These are phyloP conservation scores for Inga oerstediana DNA, from an alignment of 306 rosid genomes.

Conservation along the genomic window DNA sequence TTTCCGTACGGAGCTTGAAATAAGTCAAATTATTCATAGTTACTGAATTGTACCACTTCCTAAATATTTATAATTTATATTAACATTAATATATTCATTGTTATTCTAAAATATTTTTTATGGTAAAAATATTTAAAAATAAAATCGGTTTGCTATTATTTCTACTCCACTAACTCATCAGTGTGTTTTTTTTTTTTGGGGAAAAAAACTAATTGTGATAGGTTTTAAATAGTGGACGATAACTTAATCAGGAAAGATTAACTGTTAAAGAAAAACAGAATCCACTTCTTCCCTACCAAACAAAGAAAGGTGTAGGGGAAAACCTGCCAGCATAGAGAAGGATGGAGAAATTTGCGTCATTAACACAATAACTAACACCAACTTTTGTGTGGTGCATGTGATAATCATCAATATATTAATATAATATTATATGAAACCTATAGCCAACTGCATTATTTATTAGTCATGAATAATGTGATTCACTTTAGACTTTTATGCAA, in stretches of 20 bases:
- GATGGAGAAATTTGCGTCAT: constrained; percentile 7
- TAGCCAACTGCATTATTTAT: background rate
- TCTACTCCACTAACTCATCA: background rate
- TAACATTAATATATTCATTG: background rate
- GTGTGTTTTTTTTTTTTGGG: too few relatives aligned
- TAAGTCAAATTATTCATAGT: too few relatives aligned
- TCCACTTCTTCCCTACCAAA: background rate
- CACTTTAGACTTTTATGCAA: background rate
- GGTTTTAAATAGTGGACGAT: background rate
- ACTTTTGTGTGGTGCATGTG: too few relatives aligned
- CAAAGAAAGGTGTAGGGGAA: background rate
- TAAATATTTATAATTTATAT: too few relatives aligned
- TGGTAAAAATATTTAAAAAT: background rate
- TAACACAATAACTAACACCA: background rate
- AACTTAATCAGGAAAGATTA: background rate
- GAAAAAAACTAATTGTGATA: too few relatives aligned
- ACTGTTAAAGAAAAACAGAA: background rate
- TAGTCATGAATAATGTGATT: background rate
- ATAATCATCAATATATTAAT: background rate
- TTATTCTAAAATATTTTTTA: background rate
- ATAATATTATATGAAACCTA: background rate
- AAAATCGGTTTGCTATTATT: background rate
- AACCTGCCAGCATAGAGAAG: background rate
- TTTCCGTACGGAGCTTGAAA: too few relatives aligned
- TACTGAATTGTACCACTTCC: too few relatives aligned